Conservation (phyloP, 345 rosid species). For the Gossypium anomalum region DNA sequence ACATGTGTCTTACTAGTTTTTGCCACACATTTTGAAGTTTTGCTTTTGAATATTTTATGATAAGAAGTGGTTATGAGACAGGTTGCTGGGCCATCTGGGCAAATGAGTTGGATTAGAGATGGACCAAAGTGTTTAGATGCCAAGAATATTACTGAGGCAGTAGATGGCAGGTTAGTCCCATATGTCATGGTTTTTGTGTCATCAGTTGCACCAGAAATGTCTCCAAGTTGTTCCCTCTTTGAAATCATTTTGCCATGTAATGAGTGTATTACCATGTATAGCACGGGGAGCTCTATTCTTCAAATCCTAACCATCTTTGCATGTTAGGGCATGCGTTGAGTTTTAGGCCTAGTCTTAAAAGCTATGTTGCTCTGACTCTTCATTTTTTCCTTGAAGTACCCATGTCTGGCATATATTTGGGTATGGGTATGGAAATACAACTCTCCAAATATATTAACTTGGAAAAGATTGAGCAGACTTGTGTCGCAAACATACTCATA, state of each 20-base stretch:
- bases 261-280: not conserved
- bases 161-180: slow-evolving; percentile 45
- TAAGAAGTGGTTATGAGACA: slow-evolving; percentile 16
- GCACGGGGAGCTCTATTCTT: not conserved
- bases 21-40: not conserved
- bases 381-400: not conserved
- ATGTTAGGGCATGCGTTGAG: not conserved
- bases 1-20: not conserved
- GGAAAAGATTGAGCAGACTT: not conserved
- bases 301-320: not conserved
- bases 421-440: not conserved
- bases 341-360: not conserved
- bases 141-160: slow-evolving; percentile 42
- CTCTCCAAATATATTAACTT: not conserved
- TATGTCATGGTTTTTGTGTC: not conserved
- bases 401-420: not conserved
- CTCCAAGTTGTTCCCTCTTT: not conserved
- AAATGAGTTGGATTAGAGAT: slow-evolving; percentile 60
- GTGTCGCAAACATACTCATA: not conserved
- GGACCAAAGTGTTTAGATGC: slow-evolving; percentile 55
- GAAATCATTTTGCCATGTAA: not conserved
- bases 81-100: slow-evolving; percentile 62
- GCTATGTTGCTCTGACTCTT: not conserved
- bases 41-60: not conserved
- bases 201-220: slow-evolving; percentile 7